Base-by-base conservation (phyloP, 306 rosid genomes). In the Phaseolus lunatus region DNA sequence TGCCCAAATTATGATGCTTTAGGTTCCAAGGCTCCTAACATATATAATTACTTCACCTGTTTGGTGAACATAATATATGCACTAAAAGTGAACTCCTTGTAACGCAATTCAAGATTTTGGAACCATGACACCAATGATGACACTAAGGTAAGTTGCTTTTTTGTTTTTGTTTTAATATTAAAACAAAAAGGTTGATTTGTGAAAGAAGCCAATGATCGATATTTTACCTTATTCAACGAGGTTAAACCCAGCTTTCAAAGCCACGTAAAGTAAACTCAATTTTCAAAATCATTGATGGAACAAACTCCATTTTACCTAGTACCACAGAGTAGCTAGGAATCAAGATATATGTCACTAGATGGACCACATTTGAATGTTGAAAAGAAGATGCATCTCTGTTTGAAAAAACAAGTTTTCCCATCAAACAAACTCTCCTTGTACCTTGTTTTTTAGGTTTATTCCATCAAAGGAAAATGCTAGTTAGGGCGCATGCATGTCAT, bases 81-180 rank as follows among this genome's bases (percentile, higher is more conserved):
- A 50, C 70, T 64, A 77, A 78, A 81, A 74, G 76, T 50, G 71
- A 64, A 76, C 65, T 7, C 49, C 80, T 72, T 83, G 49, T 67
- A 83, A 80, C 81, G 75, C 64, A 86, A 76, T 72, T 79, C 82
- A 79, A 57, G 75, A 75, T 71, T 76, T 76, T 71, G 66, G 73
- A 75, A 71, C 79, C 76, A 67, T 75, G 73, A 65, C 49, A 41
- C 7, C 59, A 31, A 79, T 82, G 62, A 76, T 82, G 45, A 75
- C 11, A 54, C 31, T 52, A 44, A 64, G 43, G 22, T 68, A 76
- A 29, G 23, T 16, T 27, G 18, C 3, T 16, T 41, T 41, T 41
- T 19, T 31, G 5, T 35, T 35, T 5, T 29, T 29, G 3, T 16
- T 0, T 15, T 3, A 48, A 63, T 58, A 26, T 15, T 16, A 7